Evolutionary conservation across 148 eudicot genomes (phyloP), one percentile per base, ranked within the genome.

Genomic region (Linanthus parryae): DNA sequence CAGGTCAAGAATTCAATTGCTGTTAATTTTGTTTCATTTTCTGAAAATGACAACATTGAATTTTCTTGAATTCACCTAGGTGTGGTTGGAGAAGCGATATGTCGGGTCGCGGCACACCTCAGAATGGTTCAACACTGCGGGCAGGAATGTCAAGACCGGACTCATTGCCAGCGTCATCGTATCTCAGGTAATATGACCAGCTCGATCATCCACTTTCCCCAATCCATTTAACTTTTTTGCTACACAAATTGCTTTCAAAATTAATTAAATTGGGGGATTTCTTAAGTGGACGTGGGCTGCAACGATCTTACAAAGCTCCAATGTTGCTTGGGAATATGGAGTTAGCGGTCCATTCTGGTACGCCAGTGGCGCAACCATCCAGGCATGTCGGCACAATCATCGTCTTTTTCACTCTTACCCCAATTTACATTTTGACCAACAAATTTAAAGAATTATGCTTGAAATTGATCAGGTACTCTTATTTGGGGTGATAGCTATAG

Each of bases 61-160:
- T 6, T 4, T 36, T 7, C 8, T 34, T 13, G 8, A 6, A 49
- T 4, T n/a, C 55, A 22, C 31, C 2, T 57, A 90, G 95, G 95
- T 90, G 43, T 85, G 97, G 97, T 55, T 90, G 22, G 97, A 90
- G 73, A 90, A 85, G 65, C 68, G 95, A 56, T 90, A 85, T 25
- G 95, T 85, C 15, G 97, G 97, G 6, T 76, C 92, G 0, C 64
- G 59, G 8, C 95, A 85, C 58, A 90, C 97, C 8, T 90, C 97
- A 14, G 97, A 90, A 57, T 90, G 97, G 97, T 85, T 90, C 57
- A 90, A 85, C 44, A 90, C 97, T 19, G 95, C 97, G n/a, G 97
- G 97, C n/a, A 76, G 95, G 62, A 80, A 85, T 45, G 97, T 90
- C 5, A 90, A 90, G 61, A 90, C 97, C 47, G 92, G 95, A 54